phyloP scores from a whole-genome alignment of 257 asterid genomes.

The Nicotiana tabacum region DNA sequence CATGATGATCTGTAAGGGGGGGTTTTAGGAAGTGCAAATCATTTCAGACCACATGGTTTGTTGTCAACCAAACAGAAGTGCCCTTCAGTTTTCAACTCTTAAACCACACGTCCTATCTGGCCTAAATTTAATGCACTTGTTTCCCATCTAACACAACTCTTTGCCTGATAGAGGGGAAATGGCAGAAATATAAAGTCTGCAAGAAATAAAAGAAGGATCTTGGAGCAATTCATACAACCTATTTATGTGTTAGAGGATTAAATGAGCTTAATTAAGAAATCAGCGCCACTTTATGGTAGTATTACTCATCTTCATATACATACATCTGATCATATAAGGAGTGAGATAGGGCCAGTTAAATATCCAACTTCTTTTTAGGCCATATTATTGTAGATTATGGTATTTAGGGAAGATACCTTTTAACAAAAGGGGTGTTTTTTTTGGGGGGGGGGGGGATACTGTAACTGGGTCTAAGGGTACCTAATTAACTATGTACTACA shows the following conservation, averaged over 20 bases:
- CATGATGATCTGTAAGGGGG: neutral
- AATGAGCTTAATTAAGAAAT: no score
- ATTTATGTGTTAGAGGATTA: no score
- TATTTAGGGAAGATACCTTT: no score
- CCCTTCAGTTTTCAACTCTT: neutral
- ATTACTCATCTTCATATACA: no score
- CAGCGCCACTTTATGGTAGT: no score
- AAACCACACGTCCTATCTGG: neutral
- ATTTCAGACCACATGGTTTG: slow-evolving; percentile 9
- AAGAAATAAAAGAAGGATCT: neutral
- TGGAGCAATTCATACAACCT: neutral
- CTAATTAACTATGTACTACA: neutral
- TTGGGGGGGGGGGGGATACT: neutral
- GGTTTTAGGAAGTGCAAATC: neutral
- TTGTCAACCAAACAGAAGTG: slow-evolving; percentile 5
- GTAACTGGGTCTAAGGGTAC: neutral
- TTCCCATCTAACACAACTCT: neutral
- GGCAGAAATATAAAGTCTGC: neutral
- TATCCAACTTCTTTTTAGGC: no score
- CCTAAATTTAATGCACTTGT: slow-evolving; percentile 2
- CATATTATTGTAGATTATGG: no score
- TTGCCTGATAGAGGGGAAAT: neutral
- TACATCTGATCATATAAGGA: no score
- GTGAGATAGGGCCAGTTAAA: no score
- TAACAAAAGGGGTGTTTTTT: no score